Evolutionary conservation across 495 filamentous ascomycete species (phyloP), one percentile per base, ranked within the genome.

Genomic region (Astrothelium subdiscretum): DNA sequence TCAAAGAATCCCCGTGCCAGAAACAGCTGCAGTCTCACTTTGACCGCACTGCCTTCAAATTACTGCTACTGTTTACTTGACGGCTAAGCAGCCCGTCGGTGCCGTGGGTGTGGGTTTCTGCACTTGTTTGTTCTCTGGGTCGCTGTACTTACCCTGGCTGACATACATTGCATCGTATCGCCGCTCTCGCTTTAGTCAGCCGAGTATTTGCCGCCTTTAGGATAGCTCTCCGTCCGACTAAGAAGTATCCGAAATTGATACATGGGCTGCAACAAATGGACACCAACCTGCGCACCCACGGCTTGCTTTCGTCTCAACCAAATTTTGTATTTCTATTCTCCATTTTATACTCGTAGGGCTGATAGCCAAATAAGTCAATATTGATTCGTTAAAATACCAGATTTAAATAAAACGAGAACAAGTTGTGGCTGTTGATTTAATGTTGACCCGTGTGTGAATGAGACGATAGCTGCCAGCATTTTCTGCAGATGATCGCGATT

Each of bases 21-120:
- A 54, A 54, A 54, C 48, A 10, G 48, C 48, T 54, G 10, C 48
- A 54, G 48, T 54, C 48, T 54, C 48, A 54, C 48, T 54, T 54
- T 29, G 48, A 4, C 5, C 10, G 48, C 48, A 54, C 48, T 54
- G 48, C 48, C 43, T 48, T 48, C n/a, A 3, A 22, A 3, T 18
- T 40, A 15, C 20, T n/a, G 20, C 6, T 48, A 48, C 42, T 48
- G 20, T n/a, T 38, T 15, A 38, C 35, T 38, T 15, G 35, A 48
- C 42, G 18, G 11, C 42, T 48, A n/a, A 10, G 8, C 18, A n/a
- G 18, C 20, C 42, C 42, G 8, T n/a, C 8, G 42, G 4, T 10
- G 3, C 20, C 11, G 42, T 10, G 4, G 5, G 42, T 10, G 20
- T 8, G 2, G 5, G 4, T 26, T 10, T 20, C 24, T 8, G 5